Evolutionary conservation across 306 rosid species (phyloP), one percentile per base, ranked within the genome.

Genomic region (Hippophae gyantsensis): DNA sequence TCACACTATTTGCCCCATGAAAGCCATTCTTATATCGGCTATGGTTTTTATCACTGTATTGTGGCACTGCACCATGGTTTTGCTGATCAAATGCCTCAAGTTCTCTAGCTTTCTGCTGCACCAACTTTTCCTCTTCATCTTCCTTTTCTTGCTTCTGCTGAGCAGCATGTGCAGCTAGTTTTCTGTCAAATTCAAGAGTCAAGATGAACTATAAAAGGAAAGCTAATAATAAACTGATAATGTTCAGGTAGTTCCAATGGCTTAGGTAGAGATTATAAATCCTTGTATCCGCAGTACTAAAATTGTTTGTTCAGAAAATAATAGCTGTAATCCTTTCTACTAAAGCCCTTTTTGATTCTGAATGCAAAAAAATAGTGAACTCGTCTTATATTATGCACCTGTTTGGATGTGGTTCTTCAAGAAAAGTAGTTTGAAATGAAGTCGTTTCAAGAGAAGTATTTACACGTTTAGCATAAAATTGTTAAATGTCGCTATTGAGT

Each of bases 1-100:
- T 92, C 64, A 92, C 99, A 76, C 96, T 92, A 64, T 92, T 92
- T 55, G 99, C 99, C 57, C 99, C 99, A 27, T 92, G 99, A 72
- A 92, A 92, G 25, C 86, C 95, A 55, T 76, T 82, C 70, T 92
- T 92, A 49, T 80, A 96, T 8, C 56, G 83, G 80, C 72, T 76
- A 57, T 78, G 84, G 76, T 72, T 86, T 75, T 86, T 70, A 63
- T 84, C 97, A 40, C 78, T 88, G 75, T 83, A 82, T 53, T 87
- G 96, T 9, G 99, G 99, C 10, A 88, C 73, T 18, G 97, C 97
- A 43, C 99, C 95, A 47, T 92, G 99, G 72, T 92, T 92, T 82
- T 92, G 97, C 73, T 88, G 96, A 77, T 92, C 99, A 79, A 92
- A 92, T 50, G 89, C 97, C 73, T 85, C 96, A 43, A 88, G 94